Conservation (phyloP, 306 rosid species). For the Bauhinia variegata region DNA sequence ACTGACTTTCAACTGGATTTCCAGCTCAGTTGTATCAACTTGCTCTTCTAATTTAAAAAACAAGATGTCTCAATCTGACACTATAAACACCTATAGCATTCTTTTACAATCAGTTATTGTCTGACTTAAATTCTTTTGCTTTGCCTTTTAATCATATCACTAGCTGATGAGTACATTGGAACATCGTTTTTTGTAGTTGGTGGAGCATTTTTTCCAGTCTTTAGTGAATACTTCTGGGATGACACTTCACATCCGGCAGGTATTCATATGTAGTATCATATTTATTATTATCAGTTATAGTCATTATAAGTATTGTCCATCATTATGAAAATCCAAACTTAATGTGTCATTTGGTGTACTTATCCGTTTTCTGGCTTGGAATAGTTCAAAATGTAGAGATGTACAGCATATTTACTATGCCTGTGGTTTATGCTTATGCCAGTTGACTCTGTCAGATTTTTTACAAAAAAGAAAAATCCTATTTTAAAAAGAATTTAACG, state of each 20-base stretch:
- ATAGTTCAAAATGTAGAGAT: conserved; percentile 13
- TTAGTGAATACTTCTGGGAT: conserved; percentile 92
- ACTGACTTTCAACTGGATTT: conserved; percentile 17
- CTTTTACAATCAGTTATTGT: too few species aligned
- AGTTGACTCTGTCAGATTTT: background rate
- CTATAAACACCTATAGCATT: background rate
- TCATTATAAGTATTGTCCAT: conserved; percentile 27
- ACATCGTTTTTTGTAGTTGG: conserved; percentile 60
- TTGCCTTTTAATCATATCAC: background rate
- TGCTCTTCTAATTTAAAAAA: too few species aligned
- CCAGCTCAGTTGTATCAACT: background rate
- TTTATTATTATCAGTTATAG: conserved; percentile 21
- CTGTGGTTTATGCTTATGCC: conserved; percentile 18
- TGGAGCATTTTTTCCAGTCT: conserved; percentile 97
- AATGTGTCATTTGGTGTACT: conserved; percentile 12
- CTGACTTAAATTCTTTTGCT: background rate
- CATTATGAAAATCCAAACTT: background rate
- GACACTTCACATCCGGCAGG: conserved; percentile 98
- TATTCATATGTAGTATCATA: conserved; percentile 37
- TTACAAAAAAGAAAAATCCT: conserved; percentile 5
- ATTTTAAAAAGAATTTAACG: conserved; percentile 22
- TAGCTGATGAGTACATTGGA: conserved; percentile 1
- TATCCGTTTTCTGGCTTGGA: background rate
- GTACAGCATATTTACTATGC: background rate
- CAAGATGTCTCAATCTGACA: background rate